Evolutionary conservation across 2,329 filamentous ascomycete species (phyloP).

Genomic region (Emmonsia crescens): DNA sequence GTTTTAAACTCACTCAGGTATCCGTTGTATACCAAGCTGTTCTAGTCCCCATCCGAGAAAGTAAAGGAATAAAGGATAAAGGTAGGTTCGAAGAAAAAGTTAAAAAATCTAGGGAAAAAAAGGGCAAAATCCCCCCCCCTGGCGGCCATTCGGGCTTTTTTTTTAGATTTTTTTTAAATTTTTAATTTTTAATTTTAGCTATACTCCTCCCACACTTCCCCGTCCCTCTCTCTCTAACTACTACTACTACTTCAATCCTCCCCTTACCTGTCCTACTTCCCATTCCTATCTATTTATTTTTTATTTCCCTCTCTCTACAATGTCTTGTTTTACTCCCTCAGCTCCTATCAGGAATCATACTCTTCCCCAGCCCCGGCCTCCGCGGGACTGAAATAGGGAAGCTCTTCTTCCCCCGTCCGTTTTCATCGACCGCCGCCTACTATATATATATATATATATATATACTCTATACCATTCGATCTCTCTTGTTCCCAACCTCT

Average conservation of each 20-base stretch:
- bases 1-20: no score
- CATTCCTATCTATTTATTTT: slow-evolving; percentile 1
- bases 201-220: no score
- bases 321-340: slow-evolving; percentile 26
- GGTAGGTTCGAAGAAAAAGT: no score
- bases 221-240: neutral
- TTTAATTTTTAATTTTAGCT: no score
- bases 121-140: no score
- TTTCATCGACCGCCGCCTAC: neutral
- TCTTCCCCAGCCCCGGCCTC: slow-evolving; percentile 30
- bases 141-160: no score
- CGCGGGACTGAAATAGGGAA: slow-evolving; percentile 35
- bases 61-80: no score
- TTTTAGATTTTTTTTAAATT: no score
- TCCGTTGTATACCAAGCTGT: no score
- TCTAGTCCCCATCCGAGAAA: no score
- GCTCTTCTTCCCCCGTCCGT: slow-evolving; percentile 6
- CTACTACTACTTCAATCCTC: neutral
- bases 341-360: slow-evolving; percentile 21
- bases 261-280: neutral
- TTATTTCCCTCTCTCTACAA: slow-evolving; percentile 21
- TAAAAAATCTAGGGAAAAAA: no score
- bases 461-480: slow-evolving; percentile 9
- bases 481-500: neutral
- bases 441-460: neutral